A percentile compares a stretch with the other conserved stretches of the same genome.
phyloP scores from a whole-genome alignment of 495 filamentous ascomycete genomes.

The Letharia lupina region DNA sequence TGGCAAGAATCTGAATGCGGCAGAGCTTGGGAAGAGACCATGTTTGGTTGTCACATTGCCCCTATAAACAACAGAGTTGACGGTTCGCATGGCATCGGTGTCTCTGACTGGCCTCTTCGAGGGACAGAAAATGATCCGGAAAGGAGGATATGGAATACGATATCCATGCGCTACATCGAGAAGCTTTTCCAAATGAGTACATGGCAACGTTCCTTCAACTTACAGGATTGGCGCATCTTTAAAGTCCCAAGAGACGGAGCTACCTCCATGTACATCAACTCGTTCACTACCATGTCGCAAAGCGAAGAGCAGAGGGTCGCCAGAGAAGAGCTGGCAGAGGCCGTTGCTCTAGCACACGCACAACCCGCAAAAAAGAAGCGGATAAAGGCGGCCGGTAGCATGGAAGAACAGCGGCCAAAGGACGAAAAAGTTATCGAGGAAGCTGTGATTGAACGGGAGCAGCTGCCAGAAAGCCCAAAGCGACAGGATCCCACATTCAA shows the following conservation, averaged over 20 bases:
- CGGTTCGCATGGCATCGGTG: constrained; percentile 21
- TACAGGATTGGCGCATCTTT: constrained; percentile 17
- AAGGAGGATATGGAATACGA: constrained; percentile 19
- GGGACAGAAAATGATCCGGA: constrained; percentile 15
- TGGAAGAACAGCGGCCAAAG: constrained; percentile 14
- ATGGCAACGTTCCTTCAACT: constrained; percentile 16
- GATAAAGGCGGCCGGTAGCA: constrained; percentile 12
- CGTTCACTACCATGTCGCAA: constrained; percentile 23
- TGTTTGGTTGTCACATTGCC: constrained; percentile 22
- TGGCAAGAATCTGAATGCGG: constrained; percentile 21
- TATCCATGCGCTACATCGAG: constrained; percentile 25
- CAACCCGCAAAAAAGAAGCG: constrained; percentile 23
- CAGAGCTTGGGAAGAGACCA: constrained; percentile 23
- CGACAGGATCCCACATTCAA: neutral
- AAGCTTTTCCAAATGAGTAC: constrained; percentile 22
- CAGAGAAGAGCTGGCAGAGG: constrained; percentile 19
- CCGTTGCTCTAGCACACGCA: constrained; percentile 11
- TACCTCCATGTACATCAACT: constrained; percentile 20
- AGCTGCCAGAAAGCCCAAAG: neutral
- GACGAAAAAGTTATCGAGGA: constrained; percentile 18
- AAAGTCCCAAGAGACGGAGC: constrained; percentile 22
- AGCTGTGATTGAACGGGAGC: constrained; percentile 7
- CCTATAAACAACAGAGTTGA: constrained; percentile 23
- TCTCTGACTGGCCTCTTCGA: constrained; percentile 22
- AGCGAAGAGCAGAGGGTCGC: constrained; percentile 17